Base-by-base conservation (phyloP, 331 rosid species). In the Malus hybrid region DNA sequence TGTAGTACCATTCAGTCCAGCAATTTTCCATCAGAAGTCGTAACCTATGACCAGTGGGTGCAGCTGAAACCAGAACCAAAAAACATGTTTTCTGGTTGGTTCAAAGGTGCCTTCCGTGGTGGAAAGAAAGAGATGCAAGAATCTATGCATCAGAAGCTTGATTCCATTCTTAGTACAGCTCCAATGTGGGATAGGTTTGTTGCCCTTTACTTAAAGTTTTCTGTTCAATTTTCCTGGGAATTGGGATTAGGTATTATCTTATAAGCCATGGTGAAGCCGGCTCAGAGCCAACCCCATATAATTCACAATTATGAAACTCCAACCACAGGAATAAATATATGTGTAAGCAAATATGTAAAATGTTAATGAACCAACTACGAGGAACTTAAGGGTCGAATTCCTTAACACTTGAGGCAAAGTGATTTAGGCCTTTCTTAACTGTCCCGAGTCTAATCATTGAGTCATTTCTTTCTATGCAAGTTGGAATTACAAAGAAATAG, bases 121-220 rank as follows among this genome's bases (percentile, higher is more conserved):
- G 97, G 89, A 75, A 91, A 88, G 83, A 91, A 90, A 59, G 96
- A 87, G 76, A 90, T 54, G 81, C 88, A 86, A 46, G 97, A 87
- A 69, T 90, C 94, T 36, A 22, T 69, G 46, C 83, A 77, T 76
- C 89, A 91, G 82, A 87, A 87, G 82, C 88, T 93, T 73, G 83
- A 88, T 76, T 90, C 84, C 66, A 81, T 83, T 69, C 90, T 94
- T 67, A 79, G 84, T 81, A 88, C 97, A 2, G 93, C 96, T 78
- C 99, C 99, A 39, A 87, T 85, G 82, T 94, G 97, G 99, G 99
- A 94, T 73, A 90, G 96, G 99, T 93, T 75, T 65, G 90, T 86
- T 80, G 65, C 65, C 52, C 70, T 84, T 18, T 72, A 31, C 50
- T 72, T 63, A 63, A 10, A 20, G 42, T 54, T 71, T 78, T 36